Conservation (phyloP, 164 flowering plant species). For the Saururus chinensis region DNA sequence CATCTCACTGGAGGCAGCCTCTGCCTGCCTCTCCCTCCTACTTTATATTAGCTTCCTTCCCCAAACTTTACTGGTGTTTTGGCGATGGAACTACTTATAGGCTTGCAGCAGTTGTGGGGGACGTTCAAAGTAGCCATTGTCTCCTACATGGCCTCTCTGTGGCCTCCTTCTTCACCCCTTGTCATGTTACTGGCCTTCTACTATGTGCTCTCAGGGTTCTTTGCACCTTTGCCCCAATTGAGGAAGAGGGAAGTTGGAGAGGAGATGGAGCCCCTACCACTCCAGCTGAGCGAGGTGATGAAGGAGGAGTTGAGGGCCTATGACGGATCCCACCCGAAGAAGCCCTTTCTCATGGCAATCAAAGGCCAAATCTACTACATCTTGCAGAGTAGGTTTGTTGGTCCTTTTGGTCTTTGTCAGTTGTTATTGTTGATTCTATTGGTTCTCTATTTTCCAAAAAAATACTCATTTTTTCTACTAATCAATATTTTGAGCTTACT, state of each 20-base stretch:
- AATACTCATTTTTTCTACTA: too few species aligned
- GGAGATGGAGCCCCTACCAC: conserved; percentile 64
- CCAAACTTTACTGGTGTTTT: too few species aligned
- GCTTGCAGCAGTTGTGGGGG: conserved; percentile 53
- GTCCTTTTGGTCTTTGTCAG: not conserved
- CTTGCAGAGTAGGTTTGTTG: conserved; percentile 54
- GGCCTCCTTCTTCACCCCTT: conserved; percentile 66
- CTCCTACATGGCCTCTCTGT: conserved; percentile 89
- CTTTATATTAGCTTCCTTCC: too few species aligned
- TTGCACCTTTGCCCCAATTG: conserved; percentile 19
- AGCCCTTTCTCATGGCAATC: conserved; percentile 95
- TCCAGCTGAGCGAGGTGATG: conserved; percentile 80
- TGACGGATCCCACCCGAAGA: conserved; percentile 79
- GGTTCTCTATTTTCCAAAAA: too few species aligned
- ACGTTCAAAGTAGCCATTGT: conserved; percentile 66
- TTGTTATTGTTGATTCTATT: not conserved
- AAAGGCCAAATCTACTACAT: conserved; percentile 98
- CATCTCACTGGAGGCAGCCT: too few species aligned
- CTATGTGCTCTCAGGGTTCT: conserved; percentile 31
- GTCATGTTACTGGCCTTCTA: conserved; percentile 38
- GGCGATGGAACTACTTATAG: not conserved
- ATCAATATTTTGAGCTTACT: too few species aligned
- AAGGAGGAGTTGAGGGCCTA: conserved; percentile 72
- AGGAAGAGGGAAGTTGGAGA: conserved; percentile 20
- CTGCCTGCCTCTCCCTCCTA: too few species aligned